A percentile compares a stretch with the other conserved stretches of the same genome.
Evolutionary conservation across 352 stramenopile genomes (phyloP).

Genomic region (Paralagenidium karlingii): DNA sequence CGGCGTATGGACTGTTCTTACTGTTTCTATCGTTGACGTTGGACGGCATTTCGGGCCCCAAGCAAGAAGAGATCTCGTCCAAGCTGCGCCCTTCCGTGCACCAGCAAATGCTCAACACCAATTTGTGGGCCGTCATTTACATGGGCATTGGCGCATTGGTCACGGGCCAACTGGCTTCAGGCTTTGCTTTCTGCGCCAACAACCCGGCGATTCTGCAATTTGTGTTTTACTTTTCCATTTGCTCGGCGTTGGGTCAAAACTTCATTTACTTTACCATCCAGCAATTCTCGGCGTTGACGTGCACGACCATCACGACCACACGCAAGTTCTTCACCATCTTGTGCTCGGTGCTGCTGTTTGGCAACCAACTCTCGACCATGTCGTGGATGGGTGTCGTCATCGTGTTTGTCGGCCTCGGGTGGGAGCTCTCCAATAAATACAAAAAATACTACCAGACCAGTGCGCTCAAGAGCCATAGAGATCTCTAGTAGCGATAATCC

Average conservation of each 20-base stretch:
- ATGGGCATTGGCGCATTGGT: constrained; percentile 58
- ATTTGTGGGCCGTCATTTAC: constrained; percentile 82
- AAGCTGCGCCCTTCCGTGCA: constrained; percentile 67
- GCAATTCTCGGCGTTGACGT: constrained; percentile 96
- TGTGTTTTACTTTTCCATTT: constrained; percentile 91
- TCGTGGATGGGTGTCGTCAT: constrained; percentile 87
- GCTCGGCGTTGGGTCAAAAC: constrained; percentile 94
- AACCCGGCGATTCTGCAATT: constrained; percentile 76
- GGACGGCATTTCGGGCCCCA: constrained; percentile 92
- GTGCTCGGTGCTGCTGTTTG: constrained; percentile 94
- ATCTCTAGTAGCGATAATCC: constrained; percentile 9
- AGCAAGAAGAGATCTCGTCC: constrained; percentile 88
- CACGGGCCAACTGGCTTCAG: constrained; percentile 55
- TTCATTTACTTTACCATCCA: constrained; percentile 99
- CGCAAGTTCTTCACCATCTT: constrained; percentile 99
- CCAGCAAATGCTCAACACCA: constrained; percentile 87
- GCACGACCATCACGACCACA: constrained; percentile 99
- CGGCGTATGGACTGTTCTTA: constrained; percentile 76
- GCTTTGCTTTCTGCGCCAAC: constrained; percentile 68
- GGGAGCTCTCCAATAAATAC: constrained; percentile 79
- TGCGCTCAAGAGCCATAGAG: constrained; percentile 5
- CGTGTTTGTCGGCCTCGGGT: constrained; percentile 85
- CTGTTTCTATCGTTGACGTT: constrained; percentile 90
- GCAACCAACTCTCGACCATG: constrained; percentile 84
- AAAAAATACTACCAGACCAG: constrained; percentile 65